A percentile compares a stretch with the other conserved stretches of the same genome.
These are phyloP conservation scores for Neurospora tetraspora DNA, from an alignment of 495 filamentous ascomycete species.

Conservation along the genomic window DNA sequence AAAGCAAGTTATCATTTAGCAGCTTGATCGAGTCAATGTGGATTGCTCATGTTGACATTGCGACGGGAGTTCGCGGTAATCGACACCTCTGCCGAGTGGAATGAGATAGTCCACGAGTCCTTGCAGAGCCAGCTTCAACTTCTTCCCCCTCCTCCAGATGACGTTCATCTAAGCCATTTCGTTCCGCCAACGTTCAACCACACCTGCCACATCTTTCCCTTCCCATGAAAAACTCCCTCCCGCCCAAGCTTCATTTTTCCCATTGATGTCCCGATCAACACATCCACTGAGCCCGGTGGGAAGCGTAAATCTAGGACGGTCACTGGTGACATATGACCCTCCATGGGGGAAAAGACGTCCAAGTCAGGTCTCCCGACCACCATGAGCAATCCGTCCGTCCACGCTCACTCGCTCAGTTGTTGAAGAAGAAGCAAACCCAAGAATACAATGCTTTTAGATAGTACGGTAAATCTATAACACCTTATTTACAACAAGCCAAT, in stretches of 20 bases:
- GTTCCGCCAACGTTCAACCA: neutral
- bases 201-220: neutral
- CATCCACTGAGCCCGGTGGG: neutral
- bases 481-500: neutral
- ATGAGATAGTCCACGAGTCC: neutral
- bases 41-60: neutral
- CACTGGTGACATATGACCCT: neutral
- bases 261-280: neutral
- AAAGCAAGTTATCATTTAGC: neutral
- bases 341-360: neutral
- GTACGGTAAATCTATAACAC: neutral
- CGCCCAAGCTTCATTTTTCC: neutral
- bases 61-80: neutral
- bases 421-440: too few relatives aligned
- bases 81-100: neutral
- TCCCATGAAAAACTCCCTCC: neutral
- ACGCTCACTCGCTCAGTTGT: too few relatives aligned
- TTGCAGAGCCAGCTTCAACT: neutral
- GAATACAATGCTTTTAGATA: too few relatives aligned
- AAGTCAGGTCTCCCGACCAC: neutral
- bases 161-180: neutral
- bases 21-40: neutral
- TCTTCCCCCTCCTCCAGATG: neutral
- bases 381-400: neutral
- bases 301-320: neutral